Conservation (phyloP, 768 basidiomycete genomes). For the Symmetrospora coprosmae region DNA sequence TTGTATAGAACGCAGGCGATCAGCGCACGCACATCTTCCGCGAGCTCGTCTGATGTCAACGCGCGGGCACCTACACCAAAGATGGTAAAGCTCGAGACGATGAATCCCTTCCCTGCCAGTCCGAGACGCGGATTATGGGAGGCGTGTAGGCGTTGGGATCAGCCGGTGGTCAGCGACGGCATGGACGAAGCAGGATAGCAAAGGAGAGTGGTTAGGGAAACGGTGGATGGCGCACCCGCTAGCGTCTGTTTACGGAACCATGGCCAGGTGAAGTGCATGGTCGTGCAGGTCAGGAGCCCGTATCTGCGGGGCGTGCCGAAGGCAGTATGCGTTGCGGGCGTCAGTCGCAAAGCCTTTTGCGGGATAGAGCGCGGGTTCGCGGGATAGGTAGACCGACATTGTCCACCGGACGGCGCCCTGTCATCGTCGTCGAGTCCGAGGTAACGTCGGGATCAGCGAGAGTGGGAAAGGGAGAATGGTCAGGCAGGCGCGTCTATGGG, state of each 20-base stretch:
- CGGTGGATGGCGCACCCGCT: no score
- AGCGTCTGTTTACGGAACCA: slow-evolving; percentile 16
- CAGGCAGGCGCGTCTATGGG: neutral
- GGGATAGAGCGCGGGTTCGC: no score
- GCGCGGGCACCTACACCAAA: neutral
- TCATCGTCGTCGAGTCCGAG: neutral
- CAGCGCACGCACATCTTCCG: no score
- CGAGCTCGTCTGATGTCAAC: neutral
- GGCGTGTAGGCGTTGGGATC: no score
- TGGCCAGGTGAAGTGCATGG: slow-evolving; percentile 4
- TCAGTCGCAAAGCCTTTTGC: neutral
- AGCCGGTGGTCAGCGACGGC: no score
- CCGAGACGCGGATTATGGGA: no score
- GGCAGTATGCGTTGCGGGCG: neutral
- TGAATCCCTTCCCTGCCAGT: slow-evolving; percentile 13
- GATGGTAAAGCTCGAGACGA: slow-evolving; percentile 10
- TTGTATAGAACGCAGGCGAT: neutral
- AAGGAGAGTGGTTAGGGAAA: no score
- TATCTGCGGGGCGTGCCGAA: neutral
- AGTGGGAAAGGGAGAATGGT: neutral
- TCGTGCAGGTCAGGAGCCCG: neutral
- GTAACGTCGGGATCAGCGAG: neutral
- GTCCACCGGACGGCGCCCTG: slow-evolving; percentile 19
- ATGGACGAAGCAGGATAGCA: no score
- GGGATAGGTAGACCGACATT: neutral